Evolutionary conservation across 208 protist genomes (phyloP).

Genomic region (Entamoeba invadens): DNA sequence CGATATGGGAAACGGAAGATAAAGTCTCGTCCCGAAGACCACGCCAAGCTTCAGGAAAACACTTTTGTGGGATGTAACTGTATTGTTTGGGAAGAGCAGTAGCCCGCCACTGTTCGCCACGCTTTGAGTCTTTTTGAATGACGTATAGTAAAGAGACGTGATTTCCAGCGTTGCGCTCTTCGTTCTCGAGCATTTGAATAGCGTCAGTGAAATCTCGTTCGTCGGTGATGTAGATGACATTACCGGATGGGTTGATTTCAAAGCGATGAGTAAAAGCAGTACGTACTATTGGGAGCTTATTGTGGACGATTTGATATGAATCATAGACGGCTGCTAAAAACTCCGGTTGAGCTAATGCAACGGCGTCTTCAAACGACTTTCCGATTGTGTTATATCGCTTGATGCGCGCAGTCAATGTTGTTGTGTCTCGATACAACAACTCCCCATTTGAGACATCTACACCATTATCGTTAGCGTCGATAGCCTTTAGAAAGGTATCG

Average conservation of each 20-base stretch:
- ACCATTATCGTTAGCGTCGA: slow-evolving; percentile 78
- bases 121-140: neutral
- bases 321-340: slow-evolving; percentile 60
- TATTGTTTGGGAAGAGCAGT: neutral
- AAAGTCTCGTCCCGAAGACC: slow-evolving; percentile 72
- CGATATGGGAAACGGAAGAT: slow-evolving; percentile 55
- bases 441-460: slow-evolving; percentile 50
- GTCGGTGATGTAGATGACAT: slow-evolving; percentile 56
- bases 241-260: slow-evolving; percentile 49
- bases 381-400: slow-evolving; percentile 57
- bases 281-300: slow-evolving; percentile 59
- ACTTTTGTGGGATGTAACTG: slow-evolving; percentile 54
- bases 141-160: neutral
- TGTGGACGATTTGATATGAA: slow-evolving; percentile 63
- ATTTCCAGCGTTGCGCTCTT: slow-evolving; percentile 39
- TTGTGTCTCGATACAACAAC: slow-evolving; percentile 53
- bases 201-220: slow-evolving; percentile 74
- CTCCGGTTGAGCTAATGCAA: slow-evolving; percentile 57
- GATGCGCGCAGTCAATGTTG: slow-evolving; percentile 57
- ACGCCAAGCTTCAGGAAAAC: slow-evolving; percentile 60
- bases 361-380: slow-evolving; percentile 57
- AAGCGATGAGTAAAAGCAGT: slow-evolving; percentile 44
- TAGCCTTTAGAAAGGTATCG: slow-evolving; percentile 62
- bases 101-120: neutral
- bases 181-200: slow-evolving; percentile 59